Percentiles rank a stretch among this genome's conserved stretches.
Conservation (phyloP, 164 flowering plant species). For the Vitis labrusca region DNA sequence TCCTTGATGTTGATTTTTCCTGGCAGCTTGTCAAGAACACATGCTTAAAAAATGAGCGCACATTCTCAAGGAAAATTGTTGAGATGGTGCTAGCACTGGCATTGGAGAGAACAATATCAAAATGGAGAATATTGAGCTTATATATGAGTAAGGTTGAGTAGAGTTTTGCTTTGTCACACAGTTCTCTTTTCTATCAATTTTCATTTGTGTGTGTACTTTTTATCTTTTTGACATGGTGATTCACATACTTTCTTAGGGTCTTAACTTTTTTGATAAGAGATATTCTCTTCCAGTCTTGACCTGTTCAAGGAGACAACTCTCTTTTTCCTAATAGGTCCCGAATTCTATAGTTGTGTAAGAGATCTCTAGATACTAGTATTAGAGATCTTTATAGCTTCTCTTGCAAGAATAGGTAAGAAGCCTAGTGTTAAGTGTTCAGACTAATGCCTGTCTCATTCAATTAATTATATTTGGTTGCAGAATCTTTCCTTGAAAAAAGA, state of each 20-base stretch:
- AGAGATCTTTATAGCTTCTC: too few relatives aligned
- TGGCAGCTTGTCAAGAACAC: conserved; percentile 32
- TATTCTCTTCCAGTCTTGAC: too few relatives aligned
- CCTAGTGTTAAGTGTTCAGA: too few relatives aligned
- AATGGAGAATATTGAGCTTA: conserved; percentile 17
- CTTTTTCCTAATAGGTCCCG: too few relatives aligned
- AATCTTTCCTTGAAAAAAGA: too few relatives aligned
- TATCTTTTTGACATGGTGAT: neutral
- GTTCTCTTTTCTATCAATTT: neutral
- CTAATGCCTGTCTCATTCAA: too few relatives aligned
- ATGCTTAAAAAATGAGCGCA: conserved; percentile 26
- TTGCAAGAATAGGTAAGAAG: too few relatives aligned
- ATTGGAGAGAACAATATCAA: conserved; percentile 24
- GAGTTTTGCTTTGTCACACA: neutral
- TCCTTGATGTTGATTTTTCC: neutral
- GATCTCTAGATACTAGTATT: too few relatives aligned
- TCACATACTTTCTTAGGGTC: neutral
- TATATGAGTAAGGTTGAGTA: conserved; percentile 21
- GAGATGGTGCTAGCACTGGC: conserved; percentile 25
- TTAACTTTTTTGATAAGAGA: too few relatives aligned
- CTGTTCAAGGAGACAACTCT: too few relatives aligned
- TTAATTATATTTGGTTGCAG: too few relatives aligned
- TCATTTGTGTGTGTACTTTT: neutral
- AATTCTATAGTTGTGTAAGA: too few relatives aligned
- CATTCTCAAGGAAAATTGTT: conserved; percentile 20